These are phyloP conservation scores for Antitrichia curtipendula DNA, from an alignment of 225 moss, liverwort and hornwort species.

Conservation along the genomic window DNA sequence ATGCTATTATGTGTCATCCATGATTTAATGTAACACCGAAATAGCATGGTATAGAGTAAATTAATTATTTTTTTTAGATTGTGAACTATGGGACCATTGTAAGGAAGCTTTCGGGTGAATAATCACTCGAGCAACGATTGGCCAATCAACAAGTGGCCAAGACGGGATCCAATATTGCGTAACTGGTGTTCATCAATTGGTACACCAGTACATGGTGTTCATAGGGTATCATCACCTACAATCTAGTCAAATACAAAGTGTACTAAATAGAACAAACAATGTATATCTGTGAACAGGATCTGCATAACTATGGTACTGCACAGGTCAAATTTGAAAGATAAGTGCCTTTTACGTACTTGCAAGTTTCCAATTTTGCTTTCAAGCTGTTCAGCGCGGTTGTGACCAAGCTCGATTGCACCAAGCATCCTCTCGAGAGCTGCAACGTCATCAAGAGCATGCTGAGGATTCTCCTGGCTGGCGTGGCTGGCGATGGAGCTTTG, in stretches of 20 bases:
- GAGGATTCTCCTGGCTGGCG: conserved; percentile 42
- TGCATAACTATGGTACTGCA: neutral
- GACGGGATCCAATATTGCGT: neutral
- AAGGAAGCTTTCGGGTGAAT: neutral
- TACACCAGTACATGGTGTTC: neutral
- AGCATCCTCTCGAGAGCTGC: conserved; percentile 54
- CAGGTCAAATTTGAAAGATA: neutral
- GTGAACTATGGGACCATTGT: neutral
- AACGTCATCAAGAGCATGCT: conserved; percentile 36
- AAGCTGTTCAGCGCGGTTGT: conserved; percentile 47
- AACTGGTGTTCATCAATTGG: neutral
- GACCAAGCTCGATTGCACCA: conserved; percentile 53
- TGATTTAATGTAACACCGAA: neutral
- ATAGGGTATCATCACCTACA: neutral
- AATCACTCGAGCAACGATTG: neutral
- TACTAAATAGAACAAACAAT: neutral
- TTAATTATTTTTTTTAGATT: neutral
- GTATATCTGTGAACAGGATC: neutral
- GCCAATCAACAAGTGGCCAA: neutral
- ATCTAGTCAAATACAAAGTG: neutral
- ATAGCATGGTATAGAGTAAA: neutral
- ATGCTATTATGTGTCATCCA: neutral
- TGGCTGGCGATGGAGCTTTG: conserved; percentile 40
- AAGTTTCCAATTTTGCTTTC: conserved; percentile 44
- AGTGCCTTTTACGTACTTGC: conserved; percentile 25